Conservation (phyloP, 441 rosid genomes). For the Heliophila coronopifolia region DNA sequence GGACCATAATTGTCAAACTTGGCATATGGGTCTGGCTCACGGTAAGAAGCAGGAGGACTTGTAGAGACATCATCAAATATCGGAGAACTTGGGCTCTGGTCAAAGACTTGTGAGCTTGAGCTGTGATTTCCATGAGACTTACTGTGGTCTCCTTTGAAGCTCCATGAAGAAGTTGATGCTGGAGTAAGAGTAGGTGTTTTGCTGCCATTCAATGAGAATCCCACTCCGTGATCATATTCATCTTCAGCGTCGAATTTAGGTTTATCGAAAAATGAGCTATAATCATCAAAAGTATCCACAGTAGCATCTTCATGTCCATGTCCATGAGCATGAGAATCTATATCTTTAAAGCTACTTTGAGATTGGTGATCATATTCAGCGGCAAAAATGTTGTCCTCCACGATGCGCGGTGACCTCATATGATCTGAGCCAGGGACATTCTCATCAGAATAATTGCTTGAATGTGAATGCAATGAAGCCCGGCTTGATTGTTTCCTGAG, state of each 20-base stretch:
- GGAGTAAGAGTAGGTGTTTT: constrained; percentile 28
- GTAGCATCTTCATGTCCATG: constrained; percentile 25
- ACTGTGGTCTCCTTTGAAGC: constrained; percentile 24
- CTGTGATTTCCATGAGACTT: constrained; percentile 27
- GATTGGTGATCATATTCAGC: constrained; percentile 28
- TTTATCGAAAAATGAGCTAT: constrained; percentile 43
- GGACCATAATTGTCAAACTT: constrained; percentile 54
- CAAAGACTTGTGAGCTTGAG: constrained; percentile 34
- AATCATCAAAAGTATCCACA: constrained; percentile 49
- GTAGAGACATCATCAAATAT: constrained; percentile 36
- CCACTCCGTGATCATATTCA: constrained; percentile 27
- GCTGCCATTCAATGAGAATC: constrained; percentile 34
- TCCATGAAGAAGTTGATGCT: constrained; percentile 31
- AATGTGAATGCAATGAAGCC: constrained; percentile 35
- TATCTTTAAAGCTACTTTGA: constrained; percentile 33
- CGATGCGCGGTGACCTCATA: constrained; percentile 21
- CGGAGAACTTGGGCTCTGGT: constrained; percentile 28
- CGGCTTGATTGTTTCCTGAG: constrained; percentile 35
- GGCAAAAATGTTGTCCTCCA: constrained; percentile 39
- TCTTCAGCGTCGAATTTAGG: constrained; percentile 32
- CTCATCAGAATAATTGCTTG: constrained; percentile 36
- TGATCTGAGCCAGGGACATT: constrained; percentile 28
- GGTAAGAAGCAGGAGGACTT: constrained; percentile 34
- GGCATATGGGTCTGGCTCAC: constrained; percentile 28
- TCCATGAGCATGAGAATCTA: constrained; percentile 24